A percentile compares a stretch with the other conserved stretches of the same genome.
phyloP scores from a whole-genome alignment of 2,329 filamentous ascomycete species.

The Thielaviopsis musarum region DNA sequence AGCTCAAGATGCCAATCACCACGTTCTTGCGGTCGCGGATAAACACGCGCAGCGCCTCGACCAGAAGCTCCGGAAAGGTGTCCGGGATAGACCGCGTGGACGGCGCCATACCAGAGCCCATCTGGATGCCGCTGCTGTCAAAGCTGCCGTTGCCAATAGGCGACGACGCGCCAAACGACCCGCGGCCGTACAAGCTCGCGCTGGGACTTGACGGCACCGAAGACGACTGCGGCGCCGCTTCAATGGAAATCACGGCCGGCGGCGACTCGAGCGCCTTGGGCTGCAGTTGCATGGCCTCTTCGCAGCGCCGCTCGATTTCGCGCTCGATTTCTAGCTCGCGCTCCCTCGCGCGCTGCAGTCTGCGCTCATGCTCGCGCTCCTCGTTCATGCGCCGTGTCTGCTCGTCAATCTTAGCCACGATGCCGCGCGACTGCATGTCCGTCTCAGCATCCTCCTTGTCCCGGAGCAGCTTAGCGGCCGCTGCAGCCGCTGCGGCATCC shows the following conservation, averaged over 20 bases:
- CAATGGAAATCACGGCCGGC: conserved; percentile 11
- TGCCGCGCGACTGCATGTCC: conserved; percentile 5
- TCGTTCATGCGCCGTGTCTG: conserved; percentile 4
- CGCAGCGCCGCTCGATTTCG: conserved; percentile 1
- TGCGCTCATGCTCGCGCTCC: background rate
- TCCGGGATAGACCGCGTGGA: conserved; percentile 17
- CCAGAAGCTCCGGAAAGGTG: conserved; percentile 35
- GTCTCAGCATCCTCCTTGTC: conserved; percentile 20
- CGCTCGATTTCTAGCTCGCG: background rate
- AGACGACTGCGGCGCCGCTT: conserved; percentile 7
- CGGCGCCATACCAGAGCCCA: background rate
- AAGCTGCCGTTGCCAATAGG: conserved; percentile 13
- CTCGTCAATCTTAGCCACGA: conserved; percentile 7
- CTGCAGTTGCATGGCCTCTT: conserved; percentile 4
- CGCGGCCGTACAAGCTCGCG: background rate
- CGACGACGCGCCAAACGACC: background rate
- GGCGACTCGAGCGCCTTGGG: conserved; percentile 9
- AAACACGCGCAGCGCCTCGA: conserved; percentile 36
- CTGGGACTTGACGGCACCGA: background rate
- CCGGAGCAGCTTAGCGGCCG: conserved; percentile 22
- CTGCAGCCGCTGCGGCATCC: conserved; percentile 19
- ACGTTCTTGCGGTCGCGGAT: conserved; percentile 43
- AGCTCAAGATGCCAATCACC: conserved; percentile 35
- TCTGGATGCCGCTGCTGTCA: conserved; percentile 16
- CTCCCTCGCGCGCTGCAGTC: background rate